Evolutionary conservation across 352 stramenopile genomes (phyloP).

Genomic region (Pythium aristosporum): DNA sequence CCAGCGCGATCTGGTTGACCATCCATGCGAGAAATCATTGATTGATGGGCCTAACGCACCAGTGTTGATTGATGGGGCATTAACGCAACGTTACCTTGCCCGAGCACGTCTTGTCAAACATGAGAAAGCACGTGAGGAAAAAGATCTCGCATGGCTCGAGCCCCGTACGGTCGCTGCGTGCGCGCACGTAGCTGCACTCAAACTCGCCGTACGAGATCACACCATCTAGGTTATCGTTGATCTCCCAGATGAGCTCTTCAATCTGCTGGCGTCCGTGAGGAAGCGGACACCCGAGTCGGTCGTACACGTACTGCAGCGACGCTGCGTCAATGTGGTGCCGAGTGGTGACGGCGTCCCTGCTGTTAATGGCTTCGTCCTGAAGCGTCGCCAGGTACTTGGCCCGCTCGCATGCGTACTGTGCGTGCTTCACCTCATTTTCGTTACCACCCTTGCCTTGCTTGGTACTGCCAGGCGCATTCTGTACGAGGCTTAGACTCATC

Average conservation of each 20-base stretch:
- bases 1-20: slow-evolving; percentile 52
- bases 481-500: not conserved
- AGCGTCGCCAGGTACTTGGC: slow-evolving; percentile 47
- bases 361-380: slow-evolving; percentile 57
- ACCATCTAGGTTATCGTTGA: slow-evolving; percentile 78
- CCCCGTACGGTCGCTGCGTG: slow-evolving; percentile 57
- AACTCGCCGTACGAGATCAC: slow-evolving; percentile 76
- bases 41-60: not conserved
- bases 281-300: slow-evolving; percentile 48
- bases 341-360: slow-evolving; percentile 49
- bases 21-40: not conserved
- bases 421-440: slow-evolving; percentile 43
- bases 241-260: slow-evolving; percentile 78
- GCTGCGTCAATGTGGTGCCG: slow-evolving; percentile 55
- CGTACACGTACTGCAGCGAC: slow-evolving; percentile 49
- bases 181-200: slow-evolving; percentile 66
- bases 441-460: slow-evolving; percentile 25
- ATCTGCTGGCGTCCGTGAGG: slow-evolving; percentile 42
- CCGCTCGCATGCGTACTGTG: slow-evolving; percentile 39
- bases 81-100: slow-evolving; percentile 39
- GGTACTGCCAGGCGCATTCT: not conserved
- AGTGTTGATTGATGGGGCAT: not conserved
- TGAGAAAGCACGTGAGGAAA: slow-evolving; percentile 83
- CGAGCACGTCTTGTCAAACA: slow-evolving; percentile 74
- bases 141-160: slow-evolving; percentile 77